These are phyloP conservation scores for Carex myosuroides DNA, from an alignment of 176 grass and related monocot genomes.

Conservation along the genomic window DNA sequence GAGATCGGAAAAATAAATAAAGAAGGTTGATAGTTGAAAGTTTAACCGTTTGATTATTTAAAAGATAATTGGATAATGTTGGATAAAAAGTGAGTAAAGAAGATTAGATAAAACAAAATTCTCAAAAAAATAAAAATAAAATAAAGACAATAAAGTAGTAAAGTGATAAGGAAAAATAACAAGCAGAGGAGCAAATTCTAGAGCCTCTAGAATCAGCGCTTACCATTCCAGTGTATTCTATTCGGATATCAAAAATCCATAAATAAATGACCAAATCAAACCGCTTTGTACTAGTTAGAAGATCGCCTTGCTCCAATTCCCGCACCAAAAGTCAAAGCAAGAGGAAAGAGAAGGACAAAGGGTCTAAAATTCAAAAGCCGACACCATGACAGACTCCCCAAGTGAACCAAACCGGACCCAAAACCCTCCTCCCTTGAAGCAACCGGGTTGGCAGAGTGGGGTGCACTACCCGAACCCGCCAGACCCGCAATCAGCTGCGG, in stretches of 20 bases:
- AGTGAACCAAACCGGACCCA: background rate
- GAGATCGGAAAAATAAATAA: no score
- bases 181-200: background rate
- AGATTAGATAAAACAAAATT: no score
- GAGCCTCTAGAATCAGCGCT: background rate
- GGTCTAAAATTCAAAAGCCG: background rate
- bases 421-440: background rate
- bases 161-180: background rate
- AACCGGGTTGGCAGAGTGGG: conserved; percentile 7
- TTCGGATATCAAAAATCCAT: background rate
- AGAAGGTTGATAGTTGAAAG: no score
- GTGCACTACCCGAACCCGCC: conserved; percentile 17
- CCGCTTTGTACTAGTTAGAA: background rate
- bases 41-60: no score
- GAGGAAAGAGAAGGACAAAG: background rate
- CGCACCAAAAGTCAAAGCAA: background rate
- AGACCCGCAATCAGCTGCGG: background rate
- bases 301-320: background rate
- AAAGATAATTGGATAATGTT: no score
- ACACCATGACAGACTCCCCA: background rate
- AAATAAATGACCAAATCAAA: background rate
- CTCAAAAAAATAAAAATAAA: no score
- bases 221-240: background rate
- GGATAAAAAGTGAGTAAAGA: no score
- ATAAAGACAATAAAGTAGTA: no score